Evolutionary conservation across 2,329 filamentous ascomycete genomes (phyloP), one percentile per base, ranked within the genome.

Genomic region (Aspergillus fijiensis): DNA sequence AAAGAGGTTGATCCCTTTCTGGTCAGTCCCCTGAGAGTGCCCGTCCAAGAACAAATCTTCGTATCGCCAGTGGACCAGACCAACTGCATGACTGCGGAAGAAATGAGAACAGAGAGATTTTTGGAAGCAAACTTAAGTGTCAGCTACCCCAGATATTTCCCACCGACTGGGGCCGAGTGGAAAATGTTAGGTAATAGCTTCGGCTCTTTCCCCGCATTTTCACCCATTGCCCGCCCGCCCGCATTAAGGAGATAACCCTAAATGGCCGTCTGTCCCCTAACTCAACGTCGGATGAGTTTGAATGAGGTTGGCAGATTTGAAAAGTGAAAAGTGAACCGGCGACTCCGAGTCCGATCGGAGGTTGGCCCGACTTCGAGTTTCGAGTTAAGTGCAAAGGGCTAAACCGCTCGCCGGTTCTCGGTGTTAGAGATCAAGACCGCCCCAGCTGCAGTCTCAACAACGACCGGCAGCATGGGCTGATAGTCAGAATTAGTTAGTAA

Each of bases 101-200:
- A 16, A 35, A 11, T 35, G 33, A 35, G 10, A 0, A 35, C 27
- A 3, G 27, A 29, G 27, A 29, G 27, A 29, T 29, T 29, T 7
- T 29, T 29, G 27, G 27, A 9, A 27, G 27, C 27, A 19, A 7
- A 23, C 23, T 23, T 4, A 29, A 16, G 49, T 12, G 49, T 25
- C 23, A 50, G 49, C 39, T 60, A 63, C 57, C 52, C 58, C 50
- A 53, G 62, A 62, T 50, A 39, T 25, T 27, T 31, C 51, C 23
- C 31, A 31, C 50, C 29, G 27, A 16, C 12, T 23, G 33, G n/a
- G 11, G 19, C 19, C 19, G 21, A 16, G 68, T 71, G 70, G 67
- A 71, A 72, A 63, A 67, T 67, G 65, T 72, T 72, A 72, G 62
- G 58, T 72, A 72, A 72, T 60, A 67, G 58, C 60, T 49, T 70